Evolutionary conservation across 2,329 filamentous ascomycete genomes (phyloP), one percentile per base, ranked within the genome.

Genomic region (Pseudogymnoascus sp.): DNA sequence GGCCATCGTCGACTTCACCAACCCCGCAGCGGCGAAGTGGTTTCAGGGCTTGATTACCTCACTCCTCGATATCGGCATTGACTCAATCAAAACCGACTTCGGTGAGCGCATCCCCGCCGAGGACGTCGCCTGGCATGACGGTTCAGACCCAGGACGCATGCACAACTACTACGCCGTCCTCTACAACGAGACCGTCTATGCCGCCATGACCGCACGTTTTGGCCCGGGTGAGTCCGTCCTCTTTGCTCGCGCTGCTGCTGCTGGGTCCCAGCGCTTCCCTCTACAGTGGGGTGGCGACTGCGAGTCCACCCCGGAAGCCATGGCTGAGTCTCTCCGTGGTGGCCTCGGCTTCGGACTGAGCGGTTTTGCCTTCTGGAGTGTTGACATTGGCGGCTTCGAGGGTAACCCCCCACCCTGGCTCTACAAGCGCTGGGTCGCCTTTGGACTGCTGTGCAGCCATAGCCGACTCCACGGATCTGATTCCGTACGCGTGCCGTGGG

Each of bases 381-480:
- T 80, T 38, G 83, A 85, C 67, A 86, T 86, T 61, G 83, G 83
- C 43, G 83, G 83, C 0, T 86, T 86, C 62, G 83, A 86, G 66
- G 83, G 83, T 0, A 79, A 75, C 3, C 82, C 83, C 5, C 77
- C 75, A 14, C 81, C 78, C 1, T 80, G 79, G 69, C 78, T 86
- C 59, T 86, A 86, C 72, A 86, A 85, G 71, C 79, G 83, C 18
- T 86, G 83, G 83, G 81, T 85, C 3, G 82, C 83, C 22, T 86
- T 86, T 65, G 83, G 83, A 0, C 74, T 86, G 1, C 73, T 86
- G n/a, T 84, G 81, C 47, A 79, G 79, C 6, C 83, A 86, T 66
- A 82, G 79, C 9, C 76, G 82, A 12, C 74, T 86, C 2, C 83
- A 86, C 65, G 83, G 83, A 2, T 82, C 79, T 9, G 80, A 77